phyloP scores from a whole-genome alignment of 495 filamentous ascomycete genomes.

The Penicillium chermesinum region DNA sequence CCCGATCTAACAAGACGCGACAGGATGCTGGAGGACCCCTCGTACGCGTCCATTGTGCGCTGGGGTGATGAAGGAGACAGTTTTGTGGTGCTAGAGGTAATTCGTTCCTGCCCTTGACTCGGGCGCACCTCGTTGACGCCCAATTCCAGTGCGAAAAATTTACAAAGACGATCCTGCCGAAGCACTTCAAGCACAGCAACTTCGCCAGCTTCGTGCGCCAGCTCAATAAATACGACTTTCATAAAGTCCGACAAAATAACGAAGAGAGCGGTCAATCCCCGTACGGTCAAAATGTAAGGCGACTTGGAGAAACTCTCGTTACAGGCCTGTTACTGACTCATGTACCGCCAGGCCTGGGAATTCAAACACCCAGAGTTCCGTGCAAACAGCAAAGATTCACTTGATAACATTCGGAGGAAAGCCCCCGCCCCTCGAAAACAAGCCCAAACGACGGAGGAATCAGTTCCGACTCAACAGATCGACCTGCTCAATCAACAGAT shows the following conservation, averaged over 20 bases:
- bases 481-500: slow-evolving; percentile 83
- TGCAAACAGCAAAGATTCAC: slow-evolving; percentile 88
- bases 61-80: slow-evolving; percentile 94
- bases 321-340: slow-evolving; percentile 2
- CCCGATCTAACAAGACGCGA: slow-evolving; percentile 3
- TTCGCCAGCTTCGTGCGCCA: slow-evolving; percentile 98
- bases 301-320: background rate
- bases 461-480: slow-evolving; percentile 80
- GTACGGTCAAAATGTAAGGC: slow-evolving; percentile 80
- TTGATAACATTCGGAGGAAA: slow-evolving; percentile 95
- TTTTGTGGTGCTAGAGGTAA: slow-evolving; percentile 95
- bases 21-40: slow-evolving; percentile 96
- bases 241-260: slow-evolving; percentile 96
- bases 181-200: slow-evolving; percentile 99
- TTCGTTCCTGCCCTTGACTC: slow-evolving; percentile 11
- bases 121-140: slow-evolving; percentile 12
- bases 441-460: slow-evolving; percentile 58
- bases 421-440: slow-evolving; percentile 87
- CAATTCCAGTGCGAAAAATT: slow-evolving; percentile 85
- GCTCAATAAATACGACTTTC: slow-evolving; percentile 99
- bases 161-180: slow-evolving; percentile 92
- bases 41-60: slow-evolving; percentile 86
- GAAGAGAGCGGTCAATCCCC: slow-evolving; percentile 89
- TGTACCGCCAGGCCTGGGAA: slow-evolving; percentile 77
- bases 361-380: slow-evolving; percentile 98